Percentiles rank a stretch among this genome's conserved stretches.
phyloP scores from a whole-genome alignment of 768 basidiomycete genomes.

The Rhodotorula taiwanensis region DNA sequence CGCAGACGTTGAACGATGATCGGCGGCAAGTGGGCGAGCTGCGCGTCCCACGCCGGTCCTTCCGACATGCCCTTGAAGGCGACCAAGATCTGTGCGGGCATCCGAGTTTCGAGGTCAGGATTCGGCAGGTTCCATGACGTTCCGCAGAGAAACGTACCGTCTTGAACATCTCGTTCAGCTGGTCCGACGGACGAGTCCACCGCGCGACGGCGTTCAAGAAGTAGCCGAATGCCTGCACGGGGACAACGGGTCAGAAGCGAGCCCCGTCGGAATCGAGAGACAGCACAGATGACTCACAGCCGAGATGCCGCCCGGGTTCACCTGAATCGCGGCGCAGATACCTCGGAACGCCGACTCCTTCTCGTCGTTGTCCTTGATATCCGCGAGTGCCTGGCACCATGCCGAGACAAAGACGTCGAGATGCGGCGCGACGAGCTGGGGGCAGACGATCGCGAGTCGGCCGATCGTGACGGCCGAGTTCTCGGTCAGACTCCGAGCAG shows the following conservation, averaged over 20 bases:
- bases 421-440: constrained; percentile 69
- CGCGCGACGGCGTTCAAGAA: constrained; percentile 97
- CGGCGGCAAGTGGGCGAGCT: constrained; percentile 75
- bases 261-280: too few species aligned
- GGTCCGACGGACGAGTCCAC: constrained; percentile 85
- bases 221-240: constrained; percentile 74
- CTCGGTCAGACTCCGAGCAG: constrained; percentile 88
- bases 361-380: constrained; percentile 98
- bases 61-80: constrained; percentile 87
- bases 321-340: constrained; percentile 88
- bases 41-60: constrained; percentile 68
- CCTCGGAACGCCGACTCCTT: constrained; percentile 99
- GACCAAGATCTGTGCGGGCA: constrained; percentile 55
- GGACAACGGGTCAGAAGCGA: background rate
- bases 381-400: constrained; percentile 87
- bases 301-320: constrained; percentile 69
- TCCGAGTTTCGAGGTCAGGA: background rate
- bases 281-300: constrained; percentile 3
- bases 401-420: constrained; percentile 58
- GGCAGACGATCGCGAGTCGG: constrained; percentile 88
- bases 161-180: constrained; percentile 90
- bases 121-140: background rate
- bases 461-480: constrained; percentile 99
- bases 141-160: constrained; percentile 44
- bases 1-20: constrained; percentile 80